Evolutionary conservation across 805 yeast genomes (phyloP).

Genomic region (Kodamaea nitidulidarum): DNA sequence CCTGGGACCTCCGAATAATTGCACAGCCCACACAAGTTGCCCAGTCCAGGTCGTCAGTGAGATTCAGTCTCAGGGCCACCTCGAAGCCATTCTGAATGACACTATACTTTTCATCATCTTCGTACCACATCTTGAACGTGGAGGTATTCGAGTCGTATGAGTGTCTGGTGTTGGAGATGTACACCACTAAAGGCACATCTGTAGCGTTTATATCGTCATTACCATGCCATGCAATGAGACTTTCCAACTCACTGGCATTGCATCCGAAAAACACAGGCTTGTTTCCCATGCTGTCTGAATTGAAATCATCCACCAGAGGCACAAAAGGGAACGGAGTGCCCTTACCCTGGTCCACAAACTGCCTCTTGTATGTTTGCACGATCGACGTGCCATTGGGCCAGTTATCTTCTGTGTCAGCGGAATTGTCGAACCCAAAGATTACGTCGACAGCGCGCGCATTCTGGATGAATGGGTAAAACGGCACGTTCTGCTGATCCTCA

Average conservation of each 20-base stretch:
- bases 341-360: constrained; percentile 21
- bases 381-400: constrained; percentile 45
- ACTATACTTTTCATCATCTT: constrained; percentile 13
- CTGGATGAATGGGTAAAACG: constrained; percentile 39
- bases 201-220: constrained; percentile 20
- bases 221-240: constrained; percentile 17
- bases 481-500: constrained; percentile 41
- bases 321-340: constrained; percentile 25
- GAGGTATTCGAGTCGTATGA: constrained; percentile 20
- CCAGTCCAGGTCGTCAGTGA: constrained; percentile 18
- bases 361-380: constrained; percentile 27
- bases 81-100: constrained; percentile 21
- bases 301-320: constrained; percentile 19
- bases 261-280: constrained; percentile 28
- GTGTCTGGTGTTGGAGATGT: constrained; percentile 15
- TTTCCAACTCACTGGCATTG: constrained; percentile 20
- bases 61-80: constrained; percentile 17
- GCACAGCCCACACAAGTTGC: constrained; percentile 25
- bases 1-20: constrained; percentile 22
- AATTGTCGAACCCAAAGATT: constrained; percentile 40
- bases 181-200: constrained; percentile 25
- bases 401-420: constrained; percentile 33
- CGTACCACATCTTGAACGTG: constrained; percentile 22
- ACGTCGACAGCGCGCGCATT: constrained; percentile 34
- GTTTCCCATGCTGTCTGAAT: constrained; percentile 18